Evolutionary conservation across 768 basidiomycete genomes (phyloP).

Genomic region (Macrolepiota albuminosa): DNA sequence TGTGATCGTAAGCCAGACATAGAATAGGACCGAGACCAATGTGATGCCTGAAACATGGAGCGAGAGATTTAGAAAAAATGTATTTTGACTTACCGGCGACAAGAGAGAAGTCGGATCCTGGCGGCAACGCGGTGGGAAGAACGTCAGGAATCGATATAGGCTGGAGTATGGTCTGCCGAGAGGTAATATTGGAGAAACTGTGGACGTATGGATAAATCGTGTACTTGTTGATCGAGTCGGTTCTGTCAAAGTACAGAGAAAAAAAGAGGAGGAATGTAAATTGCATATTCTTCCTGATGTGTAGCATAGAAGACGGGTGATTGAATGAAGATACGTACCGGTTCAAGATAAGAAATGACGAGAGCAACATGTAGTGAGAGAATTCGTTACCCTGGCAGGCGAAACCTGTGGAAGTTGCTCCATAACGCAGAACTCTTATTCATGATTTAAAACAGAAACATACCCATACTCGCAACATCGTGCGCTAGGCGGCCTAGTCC

Average conservation of each 20-base stretch:
- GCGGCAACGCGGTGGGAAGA: slow-evolving; percentile 65
- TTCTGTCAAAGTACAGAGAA: slow-evolving; percentile 33
- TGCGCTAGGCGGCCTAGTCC: slow-evolving; percentile 86
- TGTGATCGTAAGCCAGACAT: neutral
- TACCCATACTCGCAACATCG: slow-evolving; percentile 81
- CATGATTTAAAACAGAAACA: slow-evolving; percentile 7
- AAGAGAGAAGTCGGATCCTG: slow-evolving; percentile 67
- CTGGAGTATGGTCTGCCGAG: slow-evolving; percentile 56
- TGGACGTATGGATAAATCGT: slow-evolving; percentile 88
- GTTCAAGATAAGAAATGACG: slow-evolving; percentile 87
- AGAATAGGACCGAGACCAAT: neutral
- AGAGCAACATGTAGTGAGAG: slow-evolving; percentile 90
- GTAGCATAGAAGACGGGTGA: neutral
- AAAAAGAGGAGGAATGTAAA: neutral
- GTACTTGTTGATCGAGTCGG: slow-evolving; percentile 60
- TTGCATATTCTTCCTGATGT: neutral
- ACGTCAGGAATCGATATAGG: slow-evolving; percentile 80
- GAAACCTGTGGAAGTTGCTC: slow-evolving; percentile 51
- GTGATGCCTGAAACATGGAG: too few relatives aligned
- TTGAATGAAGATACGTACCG: slow-evolving; percentile 39
- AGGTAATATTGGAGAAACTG: slow-evolving; percentile 80
- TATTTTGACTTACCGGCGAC: slow-evolving; percentile 62
- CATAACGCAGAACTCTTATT: neutral
- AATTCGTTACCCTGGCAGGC: slow-evolving; percentile 94
- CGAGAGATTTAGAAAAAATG: neutral